These are phyloP conservation scores for Drechslerella stenobrocha DNA, from an alignment of 2,329 filamentous ascomycete genomes.

Conservation along the genomic window DNA sequence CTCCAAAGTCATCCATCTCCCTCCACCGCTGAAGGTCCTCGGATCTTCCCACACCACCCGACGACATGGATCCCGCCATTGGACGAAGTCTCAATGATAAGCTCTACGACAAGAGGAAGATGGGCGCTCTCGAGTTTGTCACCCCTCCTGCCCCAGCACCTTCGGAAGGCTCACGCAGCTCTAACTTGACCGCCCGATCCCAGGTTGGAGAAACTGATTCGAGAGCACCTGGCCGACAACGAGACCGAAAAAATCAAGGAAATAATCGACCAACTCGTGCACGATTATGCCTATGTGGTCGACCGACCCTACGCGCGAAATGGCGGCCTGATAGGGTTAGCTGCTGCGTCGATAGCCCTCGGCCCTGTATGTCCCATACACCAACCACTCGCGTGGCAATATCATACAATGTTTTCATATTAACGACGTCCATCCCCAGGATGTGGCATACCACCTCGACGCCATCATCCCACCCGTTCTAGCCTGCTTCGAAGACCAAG, in stretches of 20 bases:
- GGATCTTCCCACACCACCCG: conserved; percentile 19
- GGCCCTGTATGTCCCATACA: conserved; percentile 70
- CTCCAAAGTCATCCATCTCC: conserved; percentile 6
- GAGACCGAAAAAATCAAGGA: conserved; percentile 80
- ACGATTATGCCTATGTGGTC: conserved; percentile 96
- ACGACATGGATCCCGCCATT: conserved; percentile 78
- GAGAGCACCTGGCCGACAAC: conserved; percentile 74
- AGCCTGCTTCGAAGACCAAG: conserved; percentile 96
- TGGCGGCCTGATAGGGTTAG: conserved; percentile 91
- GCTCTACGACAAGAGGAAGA: conserved; percentile 97
- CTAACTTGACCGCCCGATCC: conserved; percentile 14
- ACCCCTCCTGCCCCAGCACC: conserved; percentile 11
- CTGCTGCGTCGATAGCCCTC: conserved; percentile 91
- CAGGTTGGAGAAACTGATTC: conserved; percentile 87
- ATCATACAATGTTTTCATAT: conserved; percentile 16
- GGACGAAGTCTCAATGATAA: conserved; percentile 94
- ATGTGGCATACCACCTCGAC: conserved; percentile 86
- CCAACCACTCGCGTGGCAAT: conserved; percentile 12
- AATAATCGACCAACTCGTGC: conserved; percentile 93
- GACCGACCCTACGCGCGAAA: conserved; percentile 96
- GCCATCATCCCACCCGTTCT: conserved; percentile 95
- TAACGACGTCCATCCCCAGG: conserved; percentile 60
- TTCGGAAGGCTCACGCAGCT: neutral
- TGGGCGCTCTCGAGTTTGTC: conserved; percentile 89
- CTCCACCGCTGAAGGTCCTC: conserved; percentile 6